Evolutionary conservation across 148 eudicot species (phyloP).

Genomic region (Chenopodium album): DNA sequence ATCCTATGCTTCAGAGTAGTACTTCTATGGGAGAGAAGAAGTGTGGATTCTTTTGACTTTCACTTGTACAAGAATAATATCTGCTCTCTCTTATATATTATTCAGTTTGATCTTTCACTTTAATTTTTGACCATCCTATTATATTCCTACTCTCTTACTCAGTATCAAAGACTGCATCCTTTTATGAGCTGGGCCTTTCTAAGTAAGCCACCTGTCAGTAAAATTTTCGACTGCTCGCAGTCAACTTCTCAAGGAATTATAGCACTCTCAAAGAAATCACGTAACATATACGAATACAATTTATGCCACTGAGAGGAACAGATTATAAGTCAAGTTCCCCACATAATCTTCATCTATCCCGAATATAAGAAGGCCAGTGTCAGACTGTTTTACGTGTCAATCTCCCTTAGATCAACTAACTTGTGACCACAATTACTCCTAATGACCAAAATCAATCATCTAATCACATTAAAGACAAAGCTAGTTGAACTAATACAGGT

Average conservation of each 20-base stretch:
- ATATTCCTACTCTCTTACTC: slow-evolving; percentile 11
- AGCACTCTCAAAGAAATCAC: neutral
- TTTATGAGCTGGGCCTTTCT: neutral
- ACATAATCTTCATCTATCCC: neutral
- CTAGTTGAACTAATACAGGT: neutral
- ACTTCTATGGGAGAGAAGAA: neutral
- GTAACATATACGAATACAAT: neutral
- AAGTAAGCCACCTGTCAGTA: slow-evolving; percentile 6
- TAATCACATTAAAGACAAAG: neutral
- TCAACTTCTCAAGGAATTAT: slow-evolving; percentile 1
- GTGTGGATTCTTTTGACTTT: slow-evolving; percentile 18
- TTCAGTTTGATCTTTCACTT: neutral
- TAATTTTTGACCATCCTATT: neutral
- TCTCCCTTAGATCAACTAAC: neutral
- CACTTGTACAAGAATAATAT: slow-evolving; percentile 15
- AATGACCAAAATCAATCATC: neutral
- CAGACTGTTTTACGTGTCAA: neutral
- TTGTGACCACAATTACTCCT: neutral
- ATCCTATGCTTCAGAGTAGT: neutral
- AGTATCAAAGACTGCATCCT: neutral
- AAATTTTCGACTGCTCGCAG: neutral
- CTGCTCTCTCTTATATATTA: neutral
- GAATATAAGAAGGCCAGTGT: neutral
- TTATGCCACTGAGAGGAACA: slow-evolving; percentile 3
- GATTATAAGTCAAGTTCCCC: neutral